Evolutionary conservation across 208 protist genomes (phyloP), one percentile per base, ranked within the genome.

Genomic region (Eutreptiella sp.): DNA sequence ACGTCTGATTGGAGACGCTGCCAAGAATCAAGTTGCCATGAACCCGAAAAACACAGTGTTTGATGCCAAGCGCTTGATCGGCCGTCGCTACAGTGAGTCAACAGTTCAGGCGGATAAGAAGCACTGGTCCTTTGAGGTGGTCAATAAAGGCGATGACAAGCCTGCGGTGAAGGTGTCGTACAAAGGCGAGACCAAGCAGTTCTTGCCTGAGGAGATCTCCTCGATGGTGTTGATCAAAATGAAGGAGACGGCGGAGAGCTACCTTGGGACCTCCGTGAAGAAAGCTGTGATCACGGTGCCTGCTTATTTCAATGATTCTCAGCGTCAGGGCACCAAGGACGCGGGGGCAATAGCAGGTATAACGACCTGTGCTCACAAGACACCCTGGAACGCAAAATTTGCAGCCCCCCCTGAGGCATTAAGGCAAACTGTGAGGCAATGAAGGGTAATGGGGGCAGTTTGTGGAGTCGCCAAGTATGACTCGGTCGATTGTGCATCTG

Each of bases 241-340:
- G 87, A 96, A 90, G 82, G 73, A 94, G 67, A 88, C 68, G 33
- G 84, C 92, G 24, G 94, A 98, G 84, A 75, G 76, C 14, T 97
- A 95, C 81, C 76, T 98, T 3, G 93, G 94, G 46, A 58, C 84
- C 43, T 52, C 73, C 55, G 86, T 97, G 24, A 88, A 77, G 53
- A 85, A 96, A 34, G 93, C 91, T 21, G 94, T 97, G 50, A 75
- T 98, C 53, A 97, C 94, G 5, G 89, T 96, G n/a, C 90, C 90
- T 14, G 92, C 92, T 26, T 97, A 97, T 68, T 98, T 98, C 75
- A 96, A 96, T 57, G 94, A 98, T 64, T 64, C 85, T 2, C 95
- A 98, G 79, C 65, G 94, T 26, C 87, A 96, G 80, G 90, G 94
- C 4, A 98, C 94, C n/a, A 98, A 97, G 80, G 93, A 97, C 68